These are phyloP conservation scores for Tulasnella sp. DNA, from an alignment of 768 basidiomycete genomes.

Conservation along the genomic window DNA sequence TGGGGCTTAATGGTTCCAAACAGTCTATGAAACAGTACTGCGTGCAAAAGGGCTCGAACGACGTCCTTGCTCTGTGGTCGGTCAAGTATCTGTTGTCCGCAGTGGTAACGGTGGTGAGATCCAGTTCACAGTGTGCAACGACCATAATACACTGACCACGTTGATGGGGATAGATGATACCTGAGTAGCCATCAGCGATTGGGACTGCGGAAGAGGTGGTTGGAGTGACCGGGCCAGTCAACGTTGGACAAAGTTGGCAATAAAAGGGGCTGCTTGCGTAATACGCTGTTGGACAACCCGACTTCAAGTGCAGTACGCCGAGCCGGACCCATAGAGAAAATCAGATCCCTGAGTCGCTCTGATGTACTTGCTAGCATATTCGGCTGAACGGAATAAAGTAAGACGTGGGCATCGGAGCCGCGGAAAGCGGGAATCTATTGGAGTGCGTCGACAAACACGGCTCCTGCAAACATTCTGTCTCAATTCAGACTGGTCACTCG, in stretches of 20 bases:
- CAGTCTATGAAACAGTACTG: constrained; percentile 76
- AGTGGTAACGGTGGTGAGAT: background rate
- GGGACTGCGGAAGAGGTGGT: background rate
- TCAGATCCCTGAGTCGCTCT: too few relatives aligned
- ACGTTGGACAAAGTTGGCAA: background rate
- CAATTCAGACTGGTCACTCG: background rate
- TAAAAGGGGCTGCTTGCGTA: background rate
- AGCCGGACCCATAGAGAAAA: too few relatives aligned
- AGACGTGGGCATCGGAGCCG: too few relatives aligned
- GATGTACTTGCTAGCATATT: too few relatives aligned
- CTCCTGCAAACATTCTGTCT: background rate
- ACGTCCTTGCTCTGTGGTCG: constrained; percentile 69
- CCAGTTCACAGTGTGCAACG: background rate
- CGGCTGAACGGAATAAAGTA: too few relatives aligned
- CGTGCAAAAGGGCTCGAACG: constrained; percentile 69
- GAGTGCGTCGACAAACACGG: background rate
- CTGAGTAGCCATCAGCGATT: background rate
- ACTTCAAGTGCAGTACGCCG: background rate
- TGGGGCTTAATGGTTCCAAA: constrained; percentile 76
- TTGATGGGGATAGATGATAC: background rate
- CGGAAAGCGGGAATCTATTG: background rate
- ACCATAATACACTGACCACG: background rate
- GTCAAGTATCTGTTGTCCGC: constrained; percentile 56
- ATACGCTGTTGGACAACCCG: background rate
- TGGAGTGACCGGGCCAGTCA: background rate